Percentiles rank a stretch among this genome's conserved stretches.
Evolutionary conservation across 1,139 yeast species (phyloP).

Genomic region (Blastobotrys ciferrii): DNA sequence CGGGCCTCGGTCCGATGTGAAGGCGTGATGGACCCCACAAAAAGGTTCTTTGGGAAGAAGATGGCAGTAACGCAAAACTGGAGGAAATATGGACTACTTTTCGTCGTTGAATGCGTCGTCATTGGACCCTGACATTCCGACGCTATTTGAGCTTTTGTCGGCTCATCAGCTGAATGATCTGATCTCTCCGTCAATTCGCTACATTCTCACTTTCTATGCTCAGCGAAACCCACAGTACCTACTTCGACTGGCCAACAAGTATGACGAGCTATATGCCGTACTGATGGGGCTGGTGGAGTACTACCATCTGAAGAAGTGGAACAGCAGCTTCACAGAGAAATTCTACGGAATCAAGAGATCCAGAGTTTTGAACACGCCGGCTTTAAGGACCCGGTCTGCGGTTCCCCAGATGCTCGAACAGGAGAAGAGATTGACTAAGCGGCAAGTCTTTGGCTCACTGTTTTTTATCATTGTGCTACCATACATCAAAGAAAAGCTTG

Average conservation of each 20-base stretch:
- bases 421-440: conserved; percentile 50
- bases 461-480: conserved; percentile 65
- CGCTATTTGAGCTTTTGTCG: conserved; percentile 79
- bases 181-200: conserved; percentile 79
- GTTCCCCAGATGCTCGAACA: conserved; percentile 53
- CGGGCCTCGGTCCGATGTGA: neutral
- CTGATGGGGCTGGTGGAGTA: conserved; percentile 71
- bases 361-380: conserved; percentile 31
- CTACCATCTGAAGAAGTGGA: conserved; percentile 70
- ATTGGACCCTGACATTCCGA: conserved; percentile 72
- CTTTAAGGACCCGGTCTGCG: conserved; percentile 28
- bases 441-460: conserved; percentile 60
- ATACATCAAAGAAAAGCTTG: conserved; percentile 67
- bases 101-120: conserved; percentile 76
- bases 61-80: too few relatives aligned
- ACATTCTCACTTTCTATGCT: conserved; percentile 78
- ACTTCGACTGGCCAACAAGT: conserved; percentile 59
- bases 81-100: conserved; percentile 65
- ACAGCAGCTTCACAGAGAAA: conserved; percentile 85
- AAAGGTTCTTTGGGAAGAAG: neutral
- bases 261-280: conserved; percentile 71
- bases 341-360: conserved; percentile 85
- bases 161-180: conserved; percentile 75
- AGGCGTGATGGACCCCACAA: neutral
- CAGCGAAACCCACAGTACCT: conserved; percentile 71